These are phyloP conservation scores for Esteya vermicola DNA, from an alignment of 2,329 filamentous ascomycete species.

Conservation along the genomic window DNA sequence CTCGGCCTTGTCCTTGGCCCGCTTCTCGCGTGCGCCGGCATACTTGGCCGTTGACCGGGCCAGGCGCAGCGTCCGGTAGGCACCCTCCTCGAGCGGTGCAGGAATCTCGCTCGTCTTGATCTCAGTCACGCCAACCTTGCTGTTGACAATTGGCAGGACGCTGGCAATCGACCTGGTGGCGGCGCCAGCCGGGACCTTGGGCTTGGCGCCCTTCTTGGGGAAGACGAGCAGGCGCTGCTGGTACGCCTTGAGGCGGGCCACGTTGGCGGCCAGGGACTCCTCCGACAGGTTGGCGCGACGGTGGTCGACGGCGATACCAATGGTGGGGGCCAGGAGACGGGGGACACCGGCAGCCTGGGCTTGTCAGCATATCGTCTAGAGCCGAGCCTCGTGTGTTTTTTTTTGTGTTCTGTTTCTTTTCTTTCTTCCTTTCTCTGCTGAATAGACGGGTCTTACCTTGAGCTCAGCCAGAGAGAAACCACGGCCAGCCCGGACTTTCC, in stretches of 20 bases:
- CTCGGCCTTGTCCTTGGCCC: slow-evolving; percentile 74
- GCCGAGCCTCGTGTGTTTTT: too few relatives aligned
- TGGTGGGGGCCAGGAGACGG: slow-evolving; percentile 84
- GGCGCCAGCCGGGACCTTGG: slow-evolving; percentile 78
- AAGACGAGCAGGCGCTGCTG: slow-evolving; percentile 92
- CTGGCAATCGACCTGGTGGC: slow-evolving; percentile 38
- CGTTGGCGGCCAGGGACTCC: slow-evolving; percentile 89
- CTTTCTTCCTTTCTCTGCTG: too few relatives aligned
- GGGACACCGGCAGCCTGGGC: slow-evolving; percentile 82
- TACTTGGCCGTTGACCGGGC: slow-evolving; percentile 73
- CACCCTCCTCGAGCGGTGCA: slow-evolving; percentile 60
- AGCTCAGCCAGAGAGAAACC: slow-evolving; percentile 96
- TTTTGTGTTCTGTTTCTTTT: too few relatives aligned
- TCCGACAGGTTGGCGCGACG: slow-evolving; percentile 95
- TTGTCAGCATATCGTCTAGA: not conserved
- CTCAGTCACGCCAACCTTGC: slow-evolving; percentile 50
- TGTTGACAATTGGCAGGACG: slow-evolving; percentile 59
- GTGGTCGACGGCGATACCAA: slow-evolving; percentile 93
- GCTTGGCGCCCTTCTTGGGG: slow-evolving; percentile 90
- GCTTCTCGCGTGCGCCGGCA: slow-evolving; percentile 81
- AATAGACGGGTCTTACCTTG: slow-evolving; percentile 52
- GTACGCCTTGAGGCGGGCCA: slow-evolving; percentile 97
- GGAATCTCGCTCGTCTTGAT: slow-evolving; percentile 74
- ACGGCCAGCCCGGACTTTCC: slow-evolving; percentile 87
- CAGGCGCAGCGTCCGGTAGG: slow-evolving; percentile 74